Evolutionary conservation across 106 monocot genomes (phyloP), one percentile per base, ranked within the genome.

Genomic region (Phalaenopsis aphrodite): DNA sequence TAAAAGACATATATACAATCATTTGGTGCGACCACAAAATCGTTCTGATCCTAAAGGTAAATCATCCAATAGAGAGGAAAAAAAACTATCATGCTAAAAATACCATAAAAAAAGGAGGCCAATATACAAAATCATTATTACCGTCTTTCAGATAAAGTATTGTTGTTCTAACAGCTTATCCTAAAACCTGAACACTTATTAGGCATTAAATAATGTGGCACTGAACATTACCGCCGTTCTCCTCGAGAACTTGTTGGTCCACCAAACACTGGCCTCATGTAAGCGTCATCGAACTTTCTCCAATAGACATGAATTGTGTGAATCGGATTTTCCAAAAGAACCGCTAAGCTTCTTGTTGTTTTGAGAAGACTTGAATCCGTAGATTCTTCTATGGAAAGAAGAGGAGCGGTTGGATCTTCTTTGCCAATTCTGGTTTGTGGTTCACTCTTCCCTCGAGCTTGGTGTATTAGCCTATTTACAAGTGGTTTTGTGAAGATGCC

Each of bases 201-300:
- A 1, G 9, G 1, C 9, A 52, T 52, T 52, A n/a, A 30, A 30
- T 14, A 52, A 45, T 45, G 43, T 45, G 43, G 43, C 6, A 45
- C 6, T 45, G 5, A 45, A 6, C 6, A 45, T 45, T 45, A 4
- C 43, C 3, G 3, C 52, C 12, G 64, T 41, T 71, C 71, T 39
- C 71, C 21, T 5, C 14, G 11, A 71, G 71, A 39, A 71, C 2
- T 9, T 11, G 71, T 15, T 37, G 91, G 86, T 9, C 93, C 91
- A 64, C 93, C 91, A 75, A 94, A 94, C 24, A 94, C 42, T 10
- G 91, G 93, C 49, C 93, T 89, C 93, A 91, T 94, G 85, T 86
- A 94, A 17, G 46, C 55, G 75, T 94, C 91, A 55, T 94, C 91
- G n/a, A 91, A 94, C 80, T 80, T 94, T 82, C 93, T 89, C 93